Evolutionary conservation across 2,329 filamentous ascomycete genomes (phyloP), one percentile per base, ranked within the genome.

Genomic region (Alternaria burnsii): DNA sequence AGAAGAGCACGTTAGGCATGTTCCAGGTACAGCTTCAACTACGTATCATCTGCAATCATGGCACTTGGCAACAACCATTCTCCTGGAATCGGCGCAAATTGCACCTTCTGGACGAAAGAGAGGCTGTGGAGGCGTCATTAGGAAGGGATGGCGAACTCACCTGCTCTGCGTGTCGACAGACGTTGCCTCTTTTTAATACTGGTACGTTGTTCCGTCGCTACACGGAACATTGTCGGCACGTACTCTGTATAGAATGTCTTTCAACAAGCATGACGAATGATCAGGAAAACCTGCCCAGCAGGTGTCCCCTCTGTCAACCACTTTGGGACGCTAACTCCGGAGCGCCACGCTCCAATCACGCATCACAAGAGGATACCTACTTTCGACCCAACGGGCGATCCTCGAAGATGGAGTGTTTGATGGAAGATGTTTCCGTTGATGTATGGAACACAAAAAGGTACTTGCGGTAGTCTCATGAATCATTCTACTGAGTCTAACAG

Each of bases 11-110:
- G 14, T 81, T 84, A 14, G 78, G 81, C 0, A 74, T 83, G 28
- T 84, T 85, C 56, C 82, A 85, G 47, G 70, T 78, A 0, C 76
- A 82, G 11, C 69, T 85, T 0, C 82, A 84, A 58, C 67, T 85
- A 12, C 78, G 83, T 0, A 80, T 84, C 6, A 61, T 85, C 1
- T 84, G 83, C 67, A 85, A 85, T 55, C 83, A 84, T 60, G 83
- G 83, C 1, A 85, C 83, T 0, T 82, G 76, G 63, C 82, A 84
- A 60, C 77, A 81, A 36, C 72, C 67, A 0, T 81, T 82, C 44
- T 81, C 80, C 1, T 84, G 82, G 82, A 71, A 71, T 42, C 75
- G 72, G 26, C 72, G 73, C 4, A 76, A 75, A 40, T 38, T 76
- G 10, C 61, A 76, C 28, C 50, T 76, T 7, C 50, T 72, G 9